Base-by-base conservation (phyloP, 495 filamentous ascomycete species). In the Gamarada debralockiae region DNA sequence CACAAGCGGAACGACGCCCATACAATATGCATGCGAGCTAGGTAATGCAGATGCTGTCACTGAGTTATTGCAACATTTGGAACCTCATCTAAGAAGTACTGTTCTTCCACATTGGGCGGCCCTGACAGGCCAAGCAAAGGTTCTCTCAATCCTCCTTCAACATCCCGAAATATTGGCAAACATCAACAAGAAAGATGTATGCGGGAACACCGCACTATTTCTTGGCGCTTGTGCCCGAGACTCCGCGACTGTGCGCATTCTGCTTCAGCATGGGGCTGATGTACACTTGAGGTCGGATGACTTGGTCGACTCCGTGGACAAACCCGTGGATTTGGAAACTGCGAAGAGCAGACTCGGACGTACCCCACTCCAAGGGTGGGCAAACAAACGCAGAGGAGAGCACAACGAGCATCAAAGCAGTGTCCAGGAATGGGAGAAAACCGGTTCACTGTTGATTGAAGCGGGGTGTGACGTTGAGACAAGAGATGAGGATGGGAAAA, bases 1-100 rank as follows among this genome's bases (percentile, higher is more conserved):
- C n/a, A 34, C 31, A 34, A 34, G 40, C 9, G 51, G 56, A 10
- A 43, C 45, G 21, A 59, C 50, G 0, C 33, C 51, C 25, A 20
- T 59, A 3, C 38, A 59, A 47, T 55, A 54, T 42, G 56, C 40
- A 8, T 51, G 47, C 17, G 33, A 23, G 8, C 48, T 34, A 18
- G 27, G 43, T 21, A 47, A 15, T 15, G 20, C 47, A 18, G 48
- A 47, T 17, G 31, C 48, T 8, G 21, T 57, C 12, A 41, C 51
- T 7, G 41, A 8, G 8, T n/a, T 34, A 8, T 8, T n/a, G 8
- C 8, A 8, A n/a, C 8, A 8, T n/a, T 8, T 34, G n/a, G n/a
- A n/a, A n/a, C n/a, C n/a, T n/a, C n/a, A n/a, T n/a, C n/a, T n/a
- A n/a, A n/a, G n/a, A n/a, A n/a, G n/a, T n/a, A n/a, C n/a, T n/a